Evolutionary conservation across 202 grass and related monocot genomes (phyloP).

Genomic region (Alloteropsis angusta): DNA sequence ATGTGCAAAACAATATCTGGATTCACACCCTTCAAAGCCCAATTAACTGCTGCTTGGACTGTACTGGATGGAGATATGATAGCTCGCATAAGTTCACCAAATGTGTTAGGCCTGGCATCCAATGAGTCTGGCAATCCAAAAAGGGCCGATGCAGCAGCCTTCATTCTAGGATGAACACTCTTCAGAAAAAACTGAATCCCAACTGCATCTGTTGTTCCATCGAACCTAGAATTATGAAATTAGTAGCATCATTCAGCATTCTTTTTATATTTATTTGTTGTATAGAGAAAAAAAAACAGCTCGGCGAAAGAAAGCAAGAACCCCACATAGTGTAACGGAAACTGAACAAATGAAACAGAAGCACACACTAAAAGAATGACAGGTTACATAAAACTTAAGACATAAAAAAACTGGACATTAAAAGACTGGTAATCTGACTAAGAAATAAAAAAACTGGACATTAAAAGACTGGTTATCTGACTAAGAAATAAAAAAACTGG

Average conservation of each 20-base stretch:
- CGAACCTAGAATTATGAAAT: constrained; percentile 45
- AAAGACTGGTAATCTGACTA: no score
- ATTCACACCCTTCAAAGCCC: constrained; percentile 57
- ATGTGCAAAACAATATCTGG: constrained; percentile 83
- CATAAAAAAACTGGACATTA: not conserved
- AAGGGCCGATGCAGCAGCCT: constrained; percentile 44
- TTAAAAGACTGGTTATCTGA: not conserved
- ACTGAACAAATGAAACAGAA: not conserved
- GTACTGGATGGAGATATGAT: constrained; percentile 55
- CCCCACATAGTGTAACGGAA: not conserved
- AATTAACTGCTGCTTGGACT: constrained; percentile 57
- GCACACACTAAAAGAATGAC: not conserved
- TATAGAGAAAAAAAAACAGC: not conserved
- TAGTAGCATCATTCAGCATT: constrained; percentile 13
- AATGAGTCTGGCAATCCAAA: constrained; percentile 46
- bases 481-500: not conserved
- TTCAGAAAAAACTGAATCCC: constrained; percentile 89
- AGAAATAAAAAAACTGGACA: not conserved
- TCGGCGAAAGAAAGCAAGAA: not conserved
- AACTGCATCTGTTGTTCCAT: constrained; percentile 73
- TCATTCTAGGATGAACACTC: constrained; percentile 67
- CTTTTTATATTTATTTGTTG: not conserved
- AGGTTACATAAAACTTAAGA: not conserved
- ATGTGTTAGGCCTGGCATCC: constrained; percentile 64
- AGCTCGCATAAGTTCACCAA: constrained; percentile 76